phyloP scores from a whole-genome alignment of 805 yeast genomes.

The Clavispora santaluciae region DNA sequence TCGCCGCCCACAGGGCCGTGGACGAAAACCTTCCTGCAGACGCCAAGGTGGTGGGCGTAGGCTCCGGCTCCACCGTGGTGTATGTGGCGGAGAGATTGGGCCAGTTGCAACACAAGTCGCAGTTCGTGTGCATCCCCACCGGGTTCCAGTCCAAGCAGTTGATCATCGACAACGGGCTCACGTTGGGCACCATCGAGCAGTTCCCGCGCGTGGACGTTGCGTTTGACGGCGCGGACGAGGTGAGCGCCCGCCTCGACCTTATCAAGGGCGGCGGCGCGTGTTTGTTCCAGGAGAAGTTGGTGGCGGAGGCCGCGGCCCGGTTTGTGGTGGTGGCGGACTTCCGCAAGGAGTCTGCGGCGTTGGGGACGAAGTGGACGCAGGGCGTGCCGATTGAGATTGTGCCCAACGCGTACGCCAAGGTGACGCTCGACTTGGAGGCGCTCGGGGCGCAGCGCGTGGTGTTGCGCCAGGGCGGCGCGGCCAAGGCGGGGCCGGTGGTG shows the following conservation, averaged over 20 bases:
- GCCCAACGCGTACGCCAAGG: conserved; percentile 80
- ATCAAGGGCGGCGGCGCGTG: conserved; percentile 99
- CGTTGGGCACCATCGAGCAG: conserved; percentile 78
- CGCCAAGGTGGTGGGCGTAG: conserved; percentile 83
- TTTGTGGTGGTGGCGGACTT: conserved; percentile 91
- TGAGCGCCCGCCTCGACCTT: conserved; percentile 72
- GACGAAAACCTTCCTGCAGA: conserved; percentile 71
- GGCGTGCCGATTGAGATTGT: conserved; percentile 97
- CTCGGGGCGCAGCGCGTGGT: conserved; percentile 62
- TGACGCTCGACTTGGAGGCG: conserved; percentile 52
- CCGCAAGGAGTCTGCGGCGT: conserved; percentile 67
- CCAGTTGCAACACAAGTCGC: conserved; percentile 47
- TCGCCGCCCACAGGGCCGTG: conserved; percentile 89
- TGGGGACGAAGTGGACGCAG: conserved; percentile 80
- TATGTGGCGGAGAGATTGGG: conserved; percentile 94
- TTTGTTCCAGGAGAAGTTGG: conserved; percentile 90
- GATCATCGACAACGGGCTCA: conserved; percentile 75
- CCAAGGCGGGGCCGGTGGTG: conserved; percentile 95
- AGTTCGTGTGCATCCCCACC: conserved; percentile 84
- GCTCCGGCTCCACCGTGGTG: conserved; percentile 97
- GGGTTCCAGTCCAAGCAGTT: conserved; percentile 93
- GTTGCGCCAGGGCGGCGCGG: conserved; percentile 80
- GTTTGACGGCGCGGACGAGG: conserved; percentile 98
- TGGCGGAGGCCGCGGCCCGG: conserved; percentile 70
- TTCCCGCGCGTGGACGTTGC: conserved; percentile 82